Base-by-base conservation (phyloP, 345 rosid species). In the Clausena lansium region DNA sequence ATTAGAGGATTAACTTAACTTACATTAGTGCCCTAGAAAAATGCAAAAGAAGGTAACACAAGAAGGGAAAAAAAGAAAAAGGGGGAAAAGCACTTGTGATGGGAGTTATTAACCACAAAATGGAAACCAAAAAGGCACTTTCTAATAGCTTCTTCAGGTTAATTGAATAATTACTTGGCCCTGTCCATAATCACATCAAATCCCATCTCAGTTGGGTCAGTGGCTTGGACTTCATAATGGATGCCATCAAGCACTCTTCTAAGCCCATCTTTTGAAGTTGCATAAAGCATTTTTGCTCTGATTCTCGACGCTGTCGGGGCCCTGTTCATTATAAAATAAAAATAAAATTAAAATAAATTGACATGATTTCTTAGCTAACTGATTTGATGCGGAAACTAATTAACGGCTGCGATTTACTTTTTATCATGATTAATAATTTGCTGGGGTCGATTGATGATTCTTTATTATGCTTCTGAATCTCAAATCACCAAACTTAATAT, bases 171-270 rank as follows among this genome's bases (percentile, higher is more conserved):
- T 54, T 7, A 95, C 45, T 92, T 91, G 65, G 99, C 98, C 71
- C 93, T 84, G 71, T 90, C 97, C 79, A 62, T 81, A 35, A 95
- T 95, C 68, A 95, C 84, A 87, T 95, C 98, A 66, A 95, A 88
- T 10, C 96, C 99, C 99, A 95, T 95, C 89, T 93, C 99, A 0
- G 97, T 85, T 7, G 94, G 92, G 80, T 95, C 99, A 6, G 99
- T 95, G 45, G 99, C 99, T 80, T 95, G 99, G 30, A 95, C 85
- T 78, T 95, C 98, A 80, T 95, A 95, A 78, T 90, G 94, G 81
- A 95, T 86, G 11, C 99, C 99, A 32, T 95, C 99, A 19, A 95
- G 85, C 41, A 87, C 97, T 81, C 97, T 90, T 81, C 98, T 90
- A 73, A 95, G 77, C 27, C 95, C 99, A 71, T 72, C 91, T 60